A percentile compares a stretch with the other conserved stretches of the same genome.
Conservation (phyloP, 768 basidiomycete genomes). For the Amanita fuliginea region DNA sequence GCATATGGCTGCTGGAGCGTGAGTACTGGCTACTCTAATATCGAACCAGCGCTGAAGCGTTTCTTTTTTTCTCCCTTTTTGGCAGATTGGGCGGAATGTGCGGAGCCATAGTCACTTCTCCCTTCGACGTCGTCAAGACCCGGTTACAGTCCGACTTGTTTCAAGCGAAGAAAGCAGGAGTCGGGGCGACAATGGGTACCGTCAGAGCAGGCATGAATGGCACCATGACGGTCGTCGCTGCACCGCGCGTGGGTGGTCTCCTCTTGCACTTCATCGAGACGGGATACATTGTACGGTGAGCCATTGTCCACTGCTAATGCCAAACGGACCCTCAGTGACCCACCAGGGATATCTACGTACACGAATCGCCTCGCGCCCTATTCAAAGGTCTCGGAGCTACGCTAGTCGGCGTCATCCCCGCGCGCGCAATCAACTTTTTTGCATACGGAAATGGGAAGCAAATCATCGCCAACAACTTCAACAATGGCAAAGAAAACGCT, state of each 20-base stretch:
- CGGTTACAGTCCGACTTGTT: too few relatives aligned
- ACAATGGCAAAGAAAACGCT: slow-evolving; percentile 71
- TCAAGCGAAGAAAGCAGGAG: slow-evolving; percentile 7
- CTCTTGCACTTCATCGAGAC: slow-evolving; percentile 16
- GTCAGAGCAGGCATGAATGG: too few relatives aligned
- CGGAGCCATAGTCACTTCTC: slow-evolving; percentile 25
- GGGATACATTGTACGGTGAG: slow-evolving; percentile 43
- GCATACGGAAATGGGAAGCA: slow-evolving; percentile 96
- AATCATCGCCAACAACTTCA: slow-evolving; percentile 74
- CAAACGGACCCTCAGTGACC: not conserved
- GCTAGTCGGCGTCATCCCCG: slow-evolving; percentile 89
- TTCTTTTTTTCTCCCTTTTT: too few relatives aligned
- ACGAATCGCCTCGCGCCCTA: slow-evolving; percentile 81
- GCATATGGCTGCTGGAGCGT: slow-evolving; percentile 86
- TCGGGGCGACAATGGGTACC: slow-evolving; percentile 9
- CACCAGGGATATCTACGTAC: slow-evolving; percentile 82
- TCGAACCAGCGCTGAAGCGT: not conserved
- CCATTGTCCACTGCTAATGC: not conserved
- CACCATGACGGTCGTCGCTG: slow-evolving; percentile 6
- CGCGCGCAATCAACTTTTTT: slow-evolving; percentile 96
- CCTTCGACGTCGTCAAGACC: too few relatives aligned
- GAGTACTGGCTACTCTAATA: slow-evolving; percentile 19
- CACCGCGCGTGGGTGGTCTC: slow-evolving; percentile 9
- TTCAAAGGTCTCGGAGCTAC: slow-evolving; percentile 95
- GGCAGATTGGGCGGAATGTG: slow-evolving; percentile 95